phyloP scores from a whole-genome alignment of 345 rosid species.

The Eucalyptus leucophloia region DNA sequence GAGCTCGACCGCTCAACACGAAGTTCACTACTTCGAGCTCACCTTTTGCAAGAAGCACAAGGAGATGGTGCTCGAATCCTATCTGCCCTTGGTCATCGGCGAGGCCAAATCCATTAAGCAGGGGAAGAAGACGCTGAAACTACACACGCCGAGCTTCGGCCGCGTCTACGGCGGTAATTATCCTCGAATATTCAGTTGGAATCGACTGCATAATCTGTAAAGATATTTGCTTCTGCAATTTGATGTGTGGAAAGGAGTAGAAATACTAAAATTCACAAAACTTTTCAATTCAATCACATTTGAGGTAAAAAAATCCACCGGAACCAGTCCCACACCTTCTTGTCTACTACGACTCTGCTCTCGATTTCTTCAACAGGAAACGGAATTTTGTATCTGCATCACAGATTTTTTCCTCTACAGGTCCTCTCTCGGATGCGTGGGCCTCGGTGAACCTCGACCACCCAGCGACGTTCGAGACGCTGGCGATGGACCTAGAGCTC shows the following conservation, averaged over 20 bases:
- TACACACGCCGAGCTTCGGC: conserved; percentile 25
- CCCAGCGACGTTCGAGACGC: not conserved
- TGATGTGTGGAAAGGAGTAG: not conserved
- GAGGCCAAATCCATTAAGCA: conserved; percentile 20
- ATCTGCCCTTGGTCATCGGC: conserved; percentile 37
- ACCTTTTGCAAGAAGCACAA: conserved; percentile 43
- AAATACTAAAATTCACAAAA: not conserved
- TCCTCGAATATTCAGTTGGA: not conserved
- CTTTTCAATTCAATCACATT: not conserved
- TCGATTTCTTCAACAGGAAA: not conserved
- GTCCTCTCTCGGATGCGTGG: conserved; percentile 19
- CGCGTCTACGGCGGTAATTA: not conserved
- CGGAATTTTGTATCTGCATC: not conserved
- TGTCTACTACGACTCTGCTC: not conserved
- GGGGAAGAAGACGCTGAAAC: conserved; percentile 41
- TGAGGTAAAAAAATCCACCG: not conserved
- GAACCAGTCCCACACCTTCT: not conserved
- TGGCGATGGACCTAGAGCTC: not conserved
- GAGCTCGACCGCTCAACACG: conserved; percentile 5
- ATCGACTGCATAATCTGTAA: not conserved
- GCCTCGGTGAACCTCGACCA: conserved; percentile 36
- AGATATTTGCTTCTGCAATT: not conserved
- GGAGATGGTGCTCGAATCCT: conserved; percentile 30
- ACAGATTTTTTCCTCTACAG: not conserved
- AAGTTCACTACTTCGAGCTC: conserved; percentile 33